phyloP scores from a whole-genome alignment of 2,329 filamentous ascomycete genomes.

The Westerdykella sp. region DNA sequence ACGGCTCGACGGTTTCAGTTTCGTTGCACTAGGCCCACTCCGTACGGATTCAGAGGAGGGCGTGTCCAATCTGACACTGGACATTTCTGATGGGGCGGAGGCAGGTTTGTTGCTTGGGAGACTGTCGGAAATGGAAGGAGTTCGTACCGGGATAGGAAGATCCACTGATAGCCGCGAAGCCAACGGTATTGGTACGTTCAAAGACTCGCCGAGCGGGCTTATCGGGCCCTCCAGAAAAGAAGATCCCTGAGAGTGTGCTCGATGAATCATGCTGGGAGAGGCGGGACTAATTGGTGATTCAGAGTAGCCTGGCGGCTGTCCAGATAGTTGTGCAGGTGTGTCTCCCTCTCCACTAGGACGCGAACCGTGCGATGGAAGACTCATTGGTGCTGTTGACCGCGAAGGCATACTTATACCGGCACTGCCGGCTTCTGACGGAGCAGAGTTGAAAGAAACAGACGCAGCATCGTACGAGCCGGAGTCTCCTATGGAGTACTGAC shows the following conservation, averaged over 20 bases:
- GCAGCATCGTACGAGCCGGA: constrained; percentile 15
- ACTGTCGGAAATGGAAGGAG: constrained; percentile 7
- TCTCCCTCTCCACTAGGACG: constrained; percentile 6
- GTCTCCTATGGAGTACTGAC: constrained; percentile 16
- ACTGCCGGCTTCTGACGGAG: constrained; percentile 13
- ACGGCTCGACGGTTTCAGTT: constrained; percentile 15
- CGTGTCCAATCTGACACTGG: constrained; percentile 9
- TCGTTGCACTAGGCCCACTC: constrained; percentile 12
- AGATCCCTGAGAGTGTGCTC: constrained; percentile 7
- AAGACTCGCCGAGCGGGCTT: constrained; percentile 17
- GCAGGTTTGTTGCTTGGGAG: constrained; percentile 5
- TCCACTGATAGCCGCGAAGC: constrained; percentile 16
- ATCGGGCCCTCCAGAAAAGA: constrained; percentile 10
- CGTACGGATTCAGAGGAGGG: constrained; percentile 13
- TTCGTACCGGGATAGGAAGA: constrained; percentile 19
- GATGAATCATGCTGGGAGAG: constrained; percentile 2
- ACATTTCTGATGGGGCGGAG: constrained; percentile 10
- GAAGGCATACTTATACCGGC: constrained; percentile 11
- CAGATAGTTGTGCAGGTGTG: constrained; percentile 1
- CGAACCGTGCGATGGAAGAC: constrained; percentile 12
- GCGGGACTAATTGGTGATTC: constrained; percentile 20
- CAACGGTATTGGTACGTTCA: constrained; percentile 21
- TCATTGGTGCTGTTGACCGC: background rate
- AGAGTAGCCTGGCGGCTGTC: constrained; percentile 14
- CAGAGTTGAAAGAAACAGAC: constrained; percentile 12